Evolutionary conservation across 2,329 filamentous ascomycete species (phyloP).

Genomic region (Drechslerella coelobrocha): DNA sequence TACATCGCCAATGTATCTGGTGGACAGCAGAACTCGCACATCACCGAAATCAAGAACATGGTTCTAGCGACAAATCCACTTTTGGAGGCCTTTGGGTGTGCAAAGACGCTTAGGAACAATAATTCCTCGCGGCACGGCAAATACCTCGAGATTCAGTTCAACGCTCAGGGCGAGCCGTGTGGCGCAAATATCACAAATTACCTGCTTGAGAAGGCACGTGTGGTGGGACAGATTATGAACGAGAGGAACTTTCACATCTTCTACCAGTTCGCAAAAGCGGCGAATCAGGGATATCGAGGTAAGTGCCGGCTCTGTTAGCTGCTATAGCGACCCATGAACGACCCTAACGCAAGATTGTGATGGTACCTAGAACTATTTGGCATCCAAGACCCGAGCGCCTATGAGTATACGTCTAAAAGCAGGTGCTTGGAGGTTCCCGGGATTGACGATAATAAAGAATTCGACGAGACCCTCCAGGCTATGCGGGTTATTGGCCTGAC

Average conservation of each 20-base stretch:
- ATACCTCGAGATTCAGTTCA: slow-evolving; percentile 99
- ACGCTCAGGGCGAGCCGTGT: slow-evolving; percentile 92
- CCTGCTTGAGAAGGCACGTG: slow-evolving; percentile 87
- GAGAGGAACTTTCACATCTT: slow-evolving; percentile 99
- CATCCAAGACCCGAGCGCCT: slow-evolving; percentile 77
- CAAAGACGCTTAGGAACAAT: slow-evolving; percentile 97
- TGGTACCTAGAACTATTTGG: slow-evolving; percentile 91
- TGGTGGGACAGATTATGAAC: slow-evolving; percentile 98
- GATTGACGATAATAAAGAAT: slow-evolving; percentile 90
- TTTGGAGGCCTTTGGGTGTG: slow-evolving; percentile 99
- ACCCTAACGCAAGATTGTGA: slow-evolving; percentile 88
- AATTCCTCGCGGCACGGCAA: slow-evolving; percentile 99
- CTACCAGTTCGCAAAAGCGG: slow-evolving; percentile 93
- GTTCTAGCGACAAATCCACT: slow-evolving; percentile 98
- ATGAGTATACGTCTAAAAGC: slow-evolving; percentile 89
- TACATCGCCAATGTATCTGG: slow-evolving; percentile 97
- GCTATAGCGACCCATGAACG: slow-evolving; percentile 81
- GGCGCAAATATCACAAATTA: slow-evolving; percentile 97
- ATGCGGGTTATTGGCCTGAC: slow-evolving; percentile 93
- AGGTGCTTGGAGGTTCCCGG: slow-evolving; percentile 94
- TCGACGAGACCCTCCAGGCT: slow-evolving; percentile 85
- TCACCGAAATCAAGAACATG: slow-evolving; percentile 98
- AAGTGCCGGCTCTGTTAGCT: no score
- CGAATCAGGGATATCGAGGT: slow-evolving; percentile 78
- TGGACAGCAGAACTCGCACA: slow-evolving; percentile 74